phyloP scores from a whole-genome alignment of 345 rosid species.

The Citrus inodora region DNA sequence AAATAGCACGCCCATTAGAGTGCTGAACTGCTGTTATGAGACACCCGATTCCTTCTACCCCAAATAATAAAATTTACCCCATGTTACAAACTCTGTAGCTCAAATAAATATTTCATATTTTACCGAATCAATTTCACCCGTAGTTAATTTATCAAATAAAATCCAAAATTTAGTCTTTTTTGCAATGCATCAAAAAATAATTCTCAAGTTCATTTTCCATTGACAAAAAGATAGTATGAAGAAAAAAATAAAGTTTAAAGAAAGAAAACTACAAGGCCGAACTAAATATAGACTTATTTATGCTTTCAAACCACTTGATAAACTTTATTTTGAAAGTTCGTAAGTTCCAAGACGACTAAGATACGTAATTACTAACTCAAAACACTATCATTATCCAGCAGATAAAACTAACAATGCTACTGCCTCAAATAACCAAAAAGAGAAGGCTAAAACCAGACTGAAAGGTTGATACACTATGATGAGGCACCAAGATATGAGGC shows the following conservation, averaged over 20 bases:
- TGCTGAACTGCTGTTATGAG: too few species aligned
- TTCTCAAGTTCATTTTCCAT: background rate
- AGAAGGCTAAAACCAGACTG: background rate
- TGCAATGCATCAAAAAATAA: background rate
- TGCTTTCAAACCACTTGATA: background rate
- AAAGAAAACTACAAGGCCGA: too few species aligned
- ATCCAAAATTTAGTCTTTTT: background rate
- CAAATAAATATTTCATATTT: background rate
- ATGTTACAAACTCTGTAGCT: background rate
- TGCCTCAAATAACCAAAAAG: background rate
- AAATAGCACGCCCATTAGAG: too few species aligned
- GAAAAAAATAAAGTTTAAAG: background rate
- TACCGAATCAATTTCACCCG: background rate
- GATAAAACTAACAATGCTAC: background rate
- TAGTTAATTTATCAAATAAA: background rate
- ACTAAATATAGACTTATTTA: background rate
- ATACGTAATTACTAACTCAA: background rate
- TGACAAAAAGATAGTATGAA: background rate
- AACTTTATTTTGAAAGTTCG: background rate
- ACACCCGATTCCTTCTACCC: too few species aligned
- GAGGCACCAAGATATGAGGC: conserved; percentile 98
- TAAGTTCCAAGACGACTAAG: too few species aligned
- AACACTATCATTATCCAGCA: background rate
- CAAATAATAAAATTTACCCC: background rate
- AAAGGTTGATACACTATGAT: conserved; percentile 36